Evolutionary conservation across 805 yeast species (phyloP).

Genomic region (Komagataella mondaviorum): DNA sequence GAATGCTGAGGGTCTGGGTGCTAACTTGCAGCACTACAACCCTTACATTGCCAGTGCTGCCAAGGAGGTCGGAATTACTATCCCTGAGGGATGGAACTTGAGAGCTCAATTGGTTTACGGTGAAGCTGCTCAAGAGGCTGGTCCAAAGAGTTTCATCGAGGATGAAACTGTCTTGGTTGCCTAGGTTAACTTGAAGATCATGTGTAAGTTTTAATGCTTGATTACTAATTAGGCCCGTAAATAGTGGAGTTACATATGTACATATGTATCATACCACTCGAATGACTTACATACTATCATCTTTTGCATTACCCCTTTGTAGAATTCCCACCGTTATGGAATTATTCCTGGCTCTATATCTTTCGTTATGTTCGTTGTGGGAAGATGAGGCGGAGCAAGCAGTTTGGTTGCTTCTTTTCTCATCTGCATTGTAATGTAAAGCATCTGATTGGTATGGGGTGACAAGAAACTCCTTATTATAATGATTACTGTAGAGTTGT

Average conservation of each 20-base stretch:
- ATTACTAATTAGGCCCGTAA: not conserved
- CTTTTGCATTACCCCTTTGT: constrained; percentile 18
- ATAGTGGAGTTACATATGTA: not conserved
- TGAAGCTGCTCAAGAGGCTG: constrained; percentile 19
- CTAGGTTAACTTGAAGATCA: not conserved
- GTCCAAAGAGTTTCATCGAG: constrained; percentile 26
- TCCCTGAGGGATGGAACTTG: constrained; percentile 29
- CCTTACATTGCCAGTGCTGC: constrained; percentile 22
- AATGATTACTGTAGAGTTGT: constrained; percentile 28
- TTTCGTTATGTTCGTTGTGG: not conserved
- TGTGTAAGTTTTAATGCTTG: not conserved
- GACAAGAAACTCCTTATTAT: constrained; percentile 24
- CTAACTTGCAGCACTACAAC: constrained; percentile 40
- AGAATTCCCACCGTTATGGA: constrained; percentile 7
- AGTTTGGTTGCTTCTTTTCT: constrained; percentile 1
- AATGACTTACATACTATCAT: not conserved
- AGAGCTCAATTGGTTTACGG: constrained; percentile 40
- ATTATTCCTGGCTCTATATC: not conserved
- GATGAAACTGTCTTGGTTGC: constrained; percentile 6
- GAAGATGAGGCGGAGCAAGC: not conserved
- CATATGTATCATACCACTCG: not conserved
- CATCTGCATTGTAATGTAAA: constrained; percentile 21
- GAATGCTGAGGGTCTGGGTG: constrained; percentile 30
- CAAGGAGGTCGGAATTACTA: constrained; percentile 20
- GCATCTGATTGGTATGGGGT: constrained; percentile 25